A percentile compares a stretch with the other conserved stretches of the same genome.
These are phyloP conservation scores for Trametopsis cervina DNA, from an alignment of 768 basidiomycete species.

Conservation along the genomic window DNA sequence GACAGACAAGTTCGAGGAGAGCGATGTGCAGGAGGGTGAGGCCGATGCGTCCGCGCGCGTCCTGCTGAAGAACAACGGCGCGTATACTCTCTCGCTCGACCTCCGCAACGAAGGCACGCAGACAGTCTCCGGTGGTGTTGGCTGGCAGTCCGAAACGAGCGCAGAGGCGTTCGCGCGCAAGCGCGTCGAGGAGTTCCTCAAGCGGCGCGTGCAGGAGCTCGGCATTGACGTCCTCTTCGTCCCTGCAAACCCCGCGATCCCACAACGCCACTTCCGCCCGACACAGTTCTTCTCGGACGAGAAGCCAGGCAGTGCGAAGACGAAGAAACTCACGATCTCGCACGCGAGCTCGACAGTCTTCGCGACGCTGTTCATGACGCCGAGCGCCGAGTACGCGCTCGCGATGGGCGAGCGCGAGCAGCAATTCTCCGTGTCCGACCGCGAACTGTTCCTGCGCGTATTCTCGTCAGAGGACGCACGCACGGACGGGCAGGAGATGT, in stretches of 20 bases:
- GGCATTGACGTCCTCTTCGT: slow-evolving; percentile 32
- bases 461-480: too few relatives aligned
- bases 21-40: too few relatives aligned
- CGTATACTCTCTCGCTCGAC: too few relatives aligned
- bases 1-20: not conserved
- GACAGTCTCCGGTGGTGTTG: slow-evolving; percentile 30
- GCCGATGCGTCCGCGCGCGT: too few relatives aligned
- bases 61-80: too few relatives aligned
- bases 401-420: too few relatives aligned
- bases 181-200: slow-evolving; percentile 29
- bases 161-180: slow-evolving; percentile 25
- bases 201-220: slow-evolving; percentile 27
- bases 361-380: slow-evolving; percentile 28
- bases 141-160: slow-evolving; percentile 26
- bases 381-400: slow-evolving; percentile 29
- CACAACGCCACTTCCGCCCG: slow-evolving; percentile 13
- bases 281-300: too few relatives aligned
- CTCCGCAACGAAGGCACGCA: too few relatives aligned
- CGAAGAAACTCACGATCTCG: slow-evolving; percentile 27
- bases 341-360: slow-evolving; percentile 43
- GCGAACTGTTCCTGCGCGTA: slow-evolving; percentile 28
- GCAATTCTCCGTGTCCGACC: too few relatives aligned
- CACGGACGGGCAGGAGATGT: too few relatives aligned
- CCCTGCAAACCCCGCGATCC: slow-evolving; percentile 27
- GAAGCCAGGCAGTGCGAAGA: not conserved